Evolutionary conservation across 176 grass and related monocot species (phyloP).

Genomic region (Canna indica): DNA sequence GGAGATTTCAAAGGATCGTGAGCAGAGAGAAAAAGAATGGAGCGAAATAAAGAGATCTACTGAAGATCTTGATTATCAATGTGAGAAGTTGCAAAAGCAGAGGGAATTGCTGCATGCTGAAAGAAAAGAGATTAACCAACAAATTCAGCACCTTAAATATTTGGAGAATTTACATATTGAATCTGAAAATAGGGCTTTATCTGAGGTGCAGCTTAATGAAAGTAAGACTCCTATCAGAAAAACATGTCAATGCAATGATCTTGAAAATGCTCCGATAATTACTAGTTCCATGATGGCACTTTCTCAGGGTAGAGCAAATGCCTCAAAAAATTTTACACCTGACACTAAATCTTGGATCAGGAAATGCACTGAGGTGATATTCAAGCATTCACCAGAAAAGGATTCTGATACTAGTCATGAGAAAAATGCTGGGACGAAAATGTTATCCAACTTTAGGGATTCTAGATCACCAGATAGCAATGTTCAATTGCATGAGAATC

Average conservation of each 20-base stretch:
- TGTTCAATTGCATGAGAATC: not conserved
- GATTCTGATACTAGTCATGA: conserved; percentile 26
- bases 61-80: conserved; percentile 53
- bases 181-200: conserved; percentile 61
- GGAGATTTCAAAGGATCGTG: conserved; percentile 49
- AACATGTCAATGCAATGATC: conserved; percentile 1
- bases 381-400: conserved; percentile 49
- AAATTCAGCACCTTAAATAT: conserved; percentile 67
- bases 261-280: not conserved
- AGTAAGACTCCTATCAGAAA: conserved; percentile 24
- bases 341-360: conserved; percentile 69
- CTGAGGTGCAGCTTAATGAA: conserved; percentile 23
- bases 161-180: conserved; percentile 56
- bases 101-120: conserved; percentile 71
- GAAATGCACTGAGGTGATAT: conserved; percentile 64
- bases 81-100: conserved; percentile 91
- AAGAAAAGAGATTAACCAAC: conserved; percentile 56
- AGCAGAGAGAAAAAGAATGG: conserved; percentile 62
- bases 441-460: conserved; percentile 17
- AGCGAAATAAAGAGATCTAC: conserved; percentile 59
- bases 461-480: not conserved
- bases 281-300: not conserved
- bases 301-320: conserved; percentile 22
- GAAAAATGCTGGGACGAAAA: conserved; percentile 17
- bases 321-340: conserved; percentile 30